Conservation (phyloP, 495 filamentous ascomycete genomes). For the Podospora pseudocomata region DNA sequence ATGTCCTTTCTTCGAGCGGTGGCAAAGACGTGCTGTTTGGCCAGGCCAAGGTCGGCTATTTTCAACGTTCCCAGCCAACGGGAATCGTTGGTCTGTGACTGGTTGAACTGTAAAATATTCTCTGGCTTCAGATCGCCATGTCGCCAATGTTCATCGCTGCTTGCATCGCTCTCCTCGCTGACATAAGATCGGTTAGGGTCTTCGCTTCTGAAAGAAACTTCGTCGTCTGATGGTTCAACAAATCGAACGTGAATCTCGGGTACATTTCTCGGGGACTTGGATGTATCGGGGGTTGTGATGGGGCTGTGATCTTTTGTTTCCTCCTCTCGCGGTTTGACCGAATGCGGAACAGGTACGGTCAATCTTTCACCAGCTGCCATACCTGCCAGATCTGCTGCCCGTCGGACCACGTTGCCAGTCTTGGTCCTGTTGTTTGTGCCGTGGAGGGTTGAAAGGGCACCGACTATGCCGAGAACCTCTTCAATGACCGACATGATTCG, state of each 20-base stretch:
- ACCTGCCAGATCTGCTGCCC: not conserved
- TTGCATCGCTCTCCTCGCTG: constrained; percentile 6
- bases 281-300: not conserved
- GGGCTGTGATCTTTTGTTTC: not conserved
- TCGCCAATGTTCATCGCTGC: constrained; percentile 9
- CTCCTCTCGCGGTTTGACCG: not conserved
- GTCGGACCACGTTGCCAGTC: not conserved
- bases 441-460: constrained; percentile 1
- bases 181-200: not conserved
- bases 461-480: not conserved
- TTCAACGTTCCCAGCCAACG: constrained; percentile 20
- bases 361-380: not conserved
- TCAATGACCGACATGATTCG: not conserved
- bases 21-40: constrained; percentile 20
- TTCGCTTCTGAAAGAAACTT: constrained; percentile 1
- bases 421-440: constrained; percentile 1
- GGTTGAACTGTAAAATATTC: constrained; percentile 23
- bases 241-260: not conserved
- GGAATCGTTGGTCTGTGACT: not conserved
- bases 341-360: not conserved
- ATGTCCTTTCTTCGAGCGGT: constrained; percentile 10
- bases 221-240: not conserved
- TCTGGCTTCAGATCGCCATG: constrained; percentile 27
- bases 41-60: constrained; percentile 27
- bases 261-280: not conserved